Evolutionary conservation across 192 early-diverging fungal species (phyloP).

Genomic region (Coemansia sp.): DNA sequence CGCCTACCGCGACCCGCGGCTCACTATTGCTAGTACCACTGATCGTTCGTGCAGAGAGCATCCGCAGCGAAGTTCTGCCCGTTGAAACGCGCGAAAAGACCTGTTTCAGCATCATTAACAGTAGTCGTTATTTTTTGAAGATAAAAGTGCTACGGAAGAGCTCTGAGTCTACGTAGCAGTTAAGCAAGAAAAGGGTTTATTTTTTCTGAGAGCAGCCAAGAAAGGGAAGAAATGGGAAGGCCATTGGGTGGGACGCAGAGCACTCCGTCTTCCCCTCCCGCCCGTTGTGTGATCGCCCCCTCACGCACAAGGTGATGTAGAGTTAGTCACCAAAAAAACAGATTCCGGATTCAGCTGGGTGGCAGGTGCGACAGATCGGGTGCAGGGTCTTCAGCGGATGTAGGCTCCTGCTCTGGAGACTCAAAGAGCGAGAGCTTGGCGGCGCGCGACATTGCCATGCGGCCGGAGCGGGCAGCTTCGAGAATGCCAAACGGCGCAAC

Average conservation of each 20-base stretch:
- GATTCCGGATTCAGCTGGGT: slow-evolving; percentile 67
- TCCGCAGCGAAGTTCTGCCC: background rate
- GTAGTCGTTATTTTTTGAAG: background rate
- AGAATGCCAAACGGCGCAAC: slow-evolving; percentile 94
- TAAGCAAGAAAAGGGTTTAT: background rate
- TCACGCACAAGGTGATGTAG: background rate
- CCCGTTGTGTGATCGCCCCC: background rate
- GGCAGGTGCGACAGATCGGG: slow-evolving; percentile 93
- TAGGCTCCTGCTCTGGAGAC: slow-evolving; percentile 47
- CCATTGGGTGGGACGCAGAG: background rate
- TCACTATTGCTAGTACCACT: slow-evolving; percentile 18
- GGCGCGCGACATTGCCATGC: slow-evolving; percentile 95
- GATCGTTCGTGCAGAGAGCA: slow-evolving; percentile 12
- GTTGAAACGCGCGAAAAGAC: background rate
- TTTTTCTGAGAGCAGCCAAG: background rate
- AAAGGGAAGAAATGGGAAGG: background rate
- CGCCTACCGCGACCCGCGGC: slow-evolving; percentile 5
- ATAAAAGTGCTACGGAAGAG: background rate
- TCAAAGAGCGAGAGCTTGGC: slow-evolving; percentile 72
- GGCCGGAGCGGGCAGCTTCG: slow-evolving; percentile 90
- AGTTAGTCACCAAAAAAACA: background rate
- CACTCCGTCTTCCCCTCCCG: background rate
- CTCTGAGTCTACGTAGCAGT: background rate
- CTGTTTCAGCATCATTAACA: background rate
- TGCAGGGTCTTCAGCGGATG: slow-evolving; percentile 10